A percentile compares a stretch with the other conserved stretches of the same genome.
phyloP scores from a whole-genome alignment of 1,284 basidiomycete species.

The Apiotrichum gracile region DNA sequence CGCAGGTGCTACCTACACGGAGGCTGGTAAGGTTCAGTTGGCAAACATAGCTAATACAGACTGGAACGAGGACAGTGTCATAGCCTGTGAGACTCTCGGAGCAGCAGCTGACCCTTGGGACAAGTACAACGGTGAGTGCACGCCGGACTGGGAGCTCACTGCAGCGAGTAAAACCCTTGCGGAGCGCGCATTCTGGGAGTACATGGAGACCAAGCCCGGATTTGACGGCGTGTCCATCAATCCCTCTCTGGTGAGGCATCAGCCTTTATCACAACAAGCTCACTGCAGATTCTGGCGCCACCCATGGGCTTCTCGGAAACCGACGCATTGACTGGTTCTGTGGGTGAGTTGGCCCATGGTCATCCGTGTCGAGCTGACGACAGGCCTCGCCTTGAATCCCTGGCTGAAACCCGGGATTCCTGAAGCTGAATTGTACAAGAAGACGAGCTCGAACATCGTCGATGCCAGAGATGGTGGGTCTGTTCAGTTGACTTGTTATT shows the following conservation, averaged over 20 bases:
- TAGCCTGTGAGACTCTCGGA: conserved; percentile 20
- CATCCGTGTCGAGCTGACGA: background rate
- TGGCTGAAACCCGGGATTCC: background rate
- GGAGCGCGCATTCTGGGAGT: conserved; percentile 49
- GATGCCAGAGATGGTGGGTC: conserved; percentile 51
- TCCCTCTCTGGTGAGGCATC: conserved; percentile 51
- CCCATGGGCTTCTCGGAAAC: background rate
- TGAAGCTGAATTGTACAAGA: conserved; percentile 35
- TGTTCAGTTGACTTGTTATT: too few species aligned
- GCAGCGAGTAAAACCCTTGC: conserved; percentile 57
- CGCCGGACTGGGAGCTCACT: background rate
- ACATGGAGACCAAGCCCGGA: conserved; percentile 51
- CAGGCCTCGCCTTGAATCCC: background rate
- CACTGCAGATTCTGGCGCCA: conserved; percentile 14
- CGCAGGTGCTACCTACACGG: background rate
- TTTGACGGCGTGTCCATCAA: conserved; percentile 57
- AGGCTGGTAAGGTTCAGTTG: background rate
- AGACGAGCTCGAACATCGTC: conserved; percentile 48
- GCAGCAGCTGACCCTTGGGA: conserved; percentile 46
- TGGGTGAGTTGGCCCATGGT: background rate
- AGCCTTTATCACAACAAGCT: conserved; percentile 52
- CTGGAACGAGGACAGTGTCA: background rate
- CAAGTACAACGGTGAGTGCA: conserved; percentile 48
- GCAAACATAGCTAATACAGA: background rate
- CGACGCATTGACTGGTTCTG: background rate